A percentile compares a stretch with the other conserved stretches of the same genome.
Conservation (phyloP, 2,329 filamentous ascomycete species). For the Byssoonygena ceratinophila region DNA sequence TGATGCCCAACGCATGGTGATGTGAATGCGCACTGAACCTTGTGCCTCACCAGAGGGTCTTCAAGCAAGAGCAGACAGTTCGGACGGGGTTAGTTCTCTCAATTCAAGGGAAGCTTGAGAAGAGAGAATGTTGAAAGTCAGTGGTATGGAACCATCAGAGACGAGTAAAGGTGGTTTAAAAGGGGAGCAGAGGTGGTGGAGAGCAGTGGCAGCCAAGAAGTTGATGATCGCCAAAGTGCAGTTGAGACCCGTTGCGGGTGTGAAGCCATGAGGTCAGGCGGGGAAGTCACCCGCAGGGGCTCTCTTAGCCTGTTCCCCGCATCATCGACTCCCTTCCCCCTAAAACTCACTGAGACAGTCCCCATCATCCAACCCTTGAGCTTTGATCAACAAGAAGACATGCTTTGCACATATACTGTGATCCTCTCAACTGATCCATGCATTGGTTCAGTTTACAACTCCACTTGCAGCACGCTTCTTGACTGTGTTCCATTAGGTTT, state of each 20-base stretch:
- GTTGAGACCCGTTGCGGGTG: conserved; percentile 2
- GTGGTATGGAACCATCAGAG: not conserved
- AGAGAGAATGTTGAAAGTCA: not conserved
- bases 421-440: not conserved
- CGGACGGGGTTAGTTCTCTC: too few relatives aligned
- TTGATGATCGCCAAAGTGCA: not conserved
- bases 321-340: not conserved
- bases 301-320: not conserved
- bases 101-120: conserved; percentile 4
- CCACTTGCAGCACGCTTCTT: conserved; percentile 1
- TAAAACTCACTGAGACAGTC: not conserved
- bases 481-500: not conserved
- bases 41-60: not conserved
- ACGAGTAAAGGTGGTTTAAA: not conserved
- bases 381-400: too few relatives aligned
- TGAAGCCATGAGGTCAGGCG: conserved; percentile 14
- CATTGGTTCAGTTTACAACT: conserved; percentile 2
- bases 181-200: not conserved
- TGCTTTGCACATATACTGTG: too few relatives aligned
- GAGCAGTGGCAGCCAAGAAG: not conserved
- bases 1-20: not conserved
- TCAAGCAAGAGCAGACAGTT: not conserved
- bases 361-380: too few relatives aligned
- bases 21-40: not conserved
- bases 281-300: conserved; percentile 11